Evolutionary conservation across 805 yeast genomes (phyloP).

Genomic region (Nakazawaea ambrosiae): DNA sequence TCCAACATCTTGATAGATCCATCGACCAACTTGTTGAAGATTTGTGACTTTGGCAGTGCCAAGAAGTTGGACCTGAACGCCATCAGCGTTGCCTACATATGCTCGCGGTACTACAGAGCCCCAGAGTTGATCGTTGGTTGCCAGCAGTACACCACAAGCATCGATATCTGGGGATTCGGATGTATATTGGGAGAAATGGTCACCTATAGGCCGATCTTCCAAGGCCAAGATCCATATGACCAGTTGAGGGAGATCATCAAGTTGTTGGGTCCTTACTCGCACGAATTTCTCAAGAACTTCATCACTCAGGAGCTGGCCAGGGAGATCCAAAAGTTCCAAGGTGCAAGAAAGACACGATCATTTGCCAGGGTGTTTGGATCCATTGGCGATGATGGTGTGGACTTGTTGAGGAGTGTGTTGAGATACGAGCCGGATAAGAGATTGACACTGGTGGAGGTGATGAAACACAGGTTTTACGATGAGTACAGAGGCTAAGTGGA

Average conservation of each 20-base stretch:
- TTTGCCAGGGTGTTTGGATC: slow-evolving; percentile 35
- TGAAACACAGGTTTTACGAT: slow-evolving; percentile 86
- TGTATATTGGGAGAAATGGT: slow-evolving; percentile 94
- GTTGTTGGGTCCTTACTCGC: slow-evolving; percentile 75
- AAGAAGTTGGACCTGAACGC: slow-evolving; percentile 70
- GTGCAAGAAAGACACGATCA: slow-evolving; percentile 11
- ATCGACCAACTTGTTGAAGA: slow-evolving; percentile 53
- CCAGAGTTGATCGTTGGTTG: slow-evolving; percentile 95
- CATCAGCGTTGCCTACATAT: slow-evolving; percentile 91
- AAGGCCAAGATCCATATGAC: slow-evolving; percentile 82
- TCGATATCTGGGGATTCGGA: slow-evolving; percentile 97
- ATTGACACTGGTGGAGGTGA: slow-evolving; percentile 70
- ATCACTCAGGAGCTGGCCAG: slow-evolving; percentile 6
- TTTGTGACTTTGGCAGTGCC: slow-evolving; percentile 84
- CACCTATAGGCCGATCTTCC: slow-evolving; percentile 90
- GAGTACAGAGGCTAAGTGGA: slow-evolving; percentile 78
- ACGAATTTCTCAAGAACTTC: slow-evolving; percentile 5
- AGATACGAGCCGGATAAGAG: slow-evolving; percentile 88
- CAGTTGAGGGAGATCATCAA: slow-evolving; percentile 90
- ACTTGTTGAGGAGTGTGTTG: slow-evolving; percentile 69
- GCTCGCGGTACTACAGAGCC: slow-evolving; percentile 92
- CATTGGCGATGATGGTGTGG: slow-evolving; percentile 79
- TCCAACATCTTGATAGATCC: slow-evolving; percentile 78
- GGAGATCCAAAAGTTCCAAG: slow-evolving; percentile 4
- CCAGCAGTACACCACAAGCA: slow-evolving; percentile 78